Base-by-base conservation (phyloP, 805 yeast species). In the Lipomyces orientalis region DNA sequence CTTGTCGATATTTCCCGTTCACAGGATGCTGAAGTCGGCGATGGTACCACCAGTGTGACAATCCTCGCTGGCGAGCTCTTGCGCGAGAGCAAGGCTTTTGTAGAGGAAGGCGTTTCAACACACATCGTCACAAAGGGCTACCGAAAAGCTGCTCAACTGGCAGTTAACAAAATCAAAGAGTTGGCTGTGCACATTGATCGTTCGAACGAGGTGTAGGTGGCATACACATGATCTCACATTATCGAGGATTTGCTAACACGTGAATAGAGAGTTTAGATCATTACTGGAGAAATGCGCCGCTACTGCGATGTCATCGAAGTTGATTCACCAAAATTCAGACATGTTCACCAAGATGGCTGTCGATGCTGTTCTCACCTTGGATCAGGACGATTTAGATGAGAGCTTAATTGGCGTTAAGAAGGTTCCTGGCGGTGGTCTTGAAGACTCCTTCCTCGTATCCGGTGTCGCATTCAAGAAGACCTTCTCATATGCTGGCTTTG, bases 381-480 rank as follows among this genome's bases (percentile, higher is more conserved):
- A 94, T 76, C 92, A 86, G 78, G 85, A 87, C 29, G 96, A 91
- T 73, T 82, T 95, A 71, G 95, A 95, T 79, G 98, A 93, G 78
- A 87, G 87, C 69, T 81, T 94, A 77, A 93, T 95, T 78, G 99
- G 99, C 69, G 89, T 95, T 74, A 95, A 95, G 79, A 93, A 91
- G 79, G 90, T 95, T 64, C 87, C 97, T 10, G 99, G 99, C 74
- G 99, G 99, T 68, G 90, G 93, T 60, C 90, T 95, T 87, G 97
- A 94, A 77, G 98, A 95, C 75, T 90, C 98, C 10, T 76, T 87
- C 69, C 90, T 93, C 74, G 86, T 95, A 62, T 86, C 91, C 74
- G 99, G 99, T 77, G 98, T 95, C 68, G 99, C 98, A 2, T 95
- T 95, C 81, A 92, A 95, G 77, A 95, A 95, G 82, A 93, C 99